Conservation (phyloP, 1,139 yeast species). For the Lodderomyces theae region DNA sequence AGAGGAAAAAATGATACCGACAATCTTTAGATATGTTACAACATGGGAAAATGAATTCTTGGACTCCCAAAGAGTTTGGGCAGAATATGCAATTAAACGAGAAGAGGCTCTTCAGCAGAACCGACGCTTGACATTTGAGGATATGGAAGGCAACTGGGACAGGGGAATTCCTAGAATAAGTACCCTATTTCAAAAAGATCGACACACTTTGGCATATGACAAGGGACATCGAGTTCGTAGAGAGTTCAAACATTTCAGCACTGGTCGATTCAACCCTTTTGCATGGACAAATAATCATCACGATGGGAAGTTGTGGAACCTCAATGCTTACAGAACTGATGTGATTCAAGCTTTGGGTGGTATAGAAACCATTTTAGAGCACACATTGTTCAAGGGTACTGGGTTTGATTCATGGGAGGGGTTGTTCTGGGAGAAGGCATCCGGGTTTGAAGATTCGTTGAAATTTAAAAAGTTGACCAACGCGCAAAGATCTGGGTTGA, state of each 20-base stretch:
- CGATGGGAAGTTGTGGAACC: constrained; percentile 95
- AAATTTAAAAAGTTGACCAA: constrained; percentile 92
- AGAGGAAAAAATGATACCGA: constrained; percentile 83
- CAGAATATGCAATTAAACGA: constrained; percentile 88
- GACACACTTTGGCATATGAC: constrained; percentile 92
- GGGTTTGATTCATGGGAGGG: constrained; percentile 99
- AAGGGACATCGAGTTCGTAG: constrained; percentile 87
- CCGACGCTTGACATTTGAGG: constrained; percentile 86
- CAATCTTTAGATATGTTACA: constrained; percentile 86
- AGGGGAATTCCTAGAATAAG: constrained; percentile 95
- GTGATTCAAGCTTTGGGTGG: constrained; percentile 98
- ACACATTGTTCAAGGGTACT: constrained; percentile 91
- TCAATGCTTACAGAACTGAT: constrained; percentile 90
- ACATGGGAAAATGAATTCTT: constrained; percentile 96
- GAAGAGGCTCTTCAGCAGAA: constrained; percentile 85
- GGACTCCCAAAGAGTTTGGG: constrained; percentile 97
- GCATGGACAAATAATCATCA: constrained; percentile 97
- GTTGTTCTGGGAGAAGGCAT: constrained; percentile 94
- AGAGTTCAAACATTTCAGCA: constrained; percentile 70
- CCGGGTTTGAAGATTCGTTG: constrained; percentile 95
- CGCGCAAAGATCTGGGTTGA: constrained; percentile 95
- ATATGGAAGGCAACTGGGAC: constrained; percentile 92
- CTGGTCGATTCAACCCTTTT: constrained; percentile 77
- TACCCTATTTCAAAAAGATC: constrained; percentile 90
- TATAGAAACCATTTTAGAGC: constrained; percentile 92